Percentiles rank a stretch among this genome's conserved stretches.
phyloP scores from a whole-genome alignment of 768 basidiomycete genomes.

The Pisolithus sp. region DNA sequence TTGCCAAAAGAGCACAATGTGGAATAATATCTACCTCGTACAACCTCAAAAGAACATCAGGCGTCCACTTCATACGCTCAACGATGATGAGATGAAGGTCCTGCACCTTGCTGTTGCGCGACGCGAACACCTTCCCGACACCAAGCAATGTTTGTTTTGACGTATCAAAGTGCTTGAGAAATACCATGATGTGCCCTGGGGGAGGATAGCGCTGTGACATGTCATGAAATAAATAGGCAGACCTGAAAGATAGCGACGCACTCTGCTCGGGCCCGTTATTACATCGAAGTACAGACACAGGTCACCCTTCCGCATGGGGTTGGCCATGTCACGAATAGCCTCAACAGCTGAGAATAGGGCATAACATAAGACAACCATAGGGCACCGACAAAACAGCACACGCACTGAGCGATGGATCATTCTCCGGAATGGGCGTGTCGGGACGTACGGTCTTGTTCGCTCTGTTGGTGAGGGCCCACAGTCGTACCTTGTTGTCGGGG shows the following conservation, averaged over 20 bases:
- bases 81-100: slow-evolving; percentile 85
- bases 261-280: slow-evolving; percentile 74
- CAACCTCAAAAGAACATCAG: slow-evolving; percentile 89
- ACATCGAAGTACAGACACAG: slow-evolving; percentile 92
- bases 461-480: slow-evolving; percentile 97
- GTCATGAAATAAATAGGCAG: slow-evolving; percentile 1
- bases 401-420: slow-evolving; percentile 86
- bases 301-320: slow-evolving; percentile 63
- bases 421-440: slow-evolving; percentile 93
- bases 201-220: slow-evolving; percentile 59
- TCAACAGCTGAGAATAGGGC: slow-evolving; percentile 67
- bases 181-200: slow-evolving; percentile 89
- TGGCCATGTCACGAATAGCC: slow-evolving; percentile 92
- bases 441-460: slow-evolving; percentile 99
- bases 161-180: slow-evolving; percentile 97
- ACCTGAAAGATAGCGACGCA: slow-evolving; percentile 23
- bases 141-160: slow-evolving; percentile 84
- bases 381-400: slow-evolving; percentile 7
- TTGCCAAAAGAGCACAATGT: not conserved
- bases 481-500: slow-evolving; percentile 82
- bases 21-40: slow-evolving; percentile 63
- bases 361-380: not conserved
- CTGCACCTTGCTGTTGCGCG: slow-evolving; percentile 78
- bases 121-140: slow-evolving; percentile 83
- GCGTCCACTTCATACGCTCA: slow-evolving; percentile 92